These are phyloP conservation scores for Jamesozyma spencerorum DNA, from an alignment of 805 yeast genomes.

Conservation along the genomic window DNA sequence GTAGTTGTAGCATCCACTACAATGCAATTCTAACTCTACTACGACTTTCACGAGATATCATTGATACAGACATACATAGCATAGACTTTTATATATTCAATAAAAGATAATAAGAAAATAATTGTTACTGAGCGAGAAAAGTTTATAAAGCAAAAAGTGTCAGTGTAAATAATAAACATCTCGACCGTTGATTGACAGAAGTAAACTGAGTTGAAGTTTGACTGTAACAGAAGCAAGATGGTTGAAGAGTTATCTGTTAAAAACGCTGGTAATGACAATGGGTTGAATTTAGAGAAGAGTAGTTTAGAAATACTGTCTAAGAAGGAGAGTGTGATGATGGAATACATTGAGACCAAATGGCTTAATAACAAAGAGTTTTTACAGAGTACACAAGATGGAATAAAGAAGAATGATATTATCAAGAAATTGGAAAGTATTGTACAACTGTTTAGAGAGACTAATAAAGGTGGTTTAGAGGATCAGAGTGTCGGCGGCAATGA, in stretches of 20 bases:
- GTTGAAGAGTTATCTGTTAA: no score
- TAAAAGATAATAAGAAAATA: background rate
- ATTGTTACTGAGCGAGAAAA: no score
- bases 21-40: constrained; percentile 16
- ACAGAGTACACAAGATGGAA: background rate
- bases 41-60: background rate
- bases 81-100: background rate
- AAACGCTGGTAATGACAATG: no score
- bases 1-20: constrained; percentile 20
- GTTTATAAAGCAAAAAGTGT: no score
- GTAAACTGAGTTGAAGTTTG: no score
- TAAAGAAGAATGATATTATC: background rate
- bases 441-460: background rate
- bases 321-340: background rate
- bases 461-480: no score
- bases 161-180: no score
- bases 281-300: no score
- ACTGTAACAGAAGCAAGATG: no score
- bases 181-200: no score
- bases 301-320: background rate
- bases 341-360: background rate
- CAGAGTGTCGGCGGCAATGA: no score
- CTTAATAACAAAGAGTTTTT: background rate
- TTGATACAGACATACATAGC: background rate
- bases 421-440: background rate